phyloP scores from a whole-genome alignment of 495 filamentous ascomycete species.

The Chlorociboria aeruginascens region DNA sequence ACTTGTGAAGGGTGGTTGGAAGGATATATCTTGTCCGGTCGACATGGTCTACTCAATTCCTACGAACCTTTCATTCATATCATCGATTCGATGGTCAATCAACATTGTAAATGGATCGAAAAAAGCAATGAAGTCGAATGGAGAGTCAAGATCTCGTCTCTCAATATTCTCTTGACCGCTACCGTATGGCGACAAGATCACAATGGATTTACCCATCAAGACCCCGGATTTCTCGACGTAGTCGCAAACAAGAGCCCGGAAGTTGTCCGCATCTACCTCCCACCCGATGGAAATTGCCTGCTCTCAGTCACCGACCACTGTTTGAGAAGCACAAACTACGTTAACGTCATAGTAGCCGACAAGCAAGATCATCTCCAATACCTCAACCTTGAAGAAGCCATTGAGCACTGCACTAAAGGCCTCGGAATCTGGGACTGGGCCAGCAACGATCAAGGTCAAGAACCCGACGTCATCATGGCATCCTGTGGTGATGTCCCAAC shows the following conservation, averaged over 20 bases:
- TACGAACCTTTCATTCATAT: conserved; percentile 73
- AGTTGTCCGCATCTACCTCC: conserved; percentile 66
- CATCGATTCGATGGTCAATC: conserved; percentile 70
- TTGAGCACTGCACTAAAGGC: conserved; percentile 61
- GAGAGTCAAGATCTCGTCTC: conserved; percentile 51
- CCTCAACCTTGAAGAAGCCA: conserved; percentile 52
- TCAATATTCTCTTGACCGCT: conserved; percentile 64
- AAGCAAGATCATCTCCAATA: conserved; percentile 67
- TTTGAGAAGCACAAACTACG: conserved; percentile 56
- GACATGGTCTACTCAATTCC: conserved; percentile 61
- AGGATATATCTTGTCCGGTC: conserved; percentile 57
- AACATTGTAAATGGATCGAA: conserved; percentile 73
- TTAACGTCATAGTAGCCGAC: conserved; percentile 65
- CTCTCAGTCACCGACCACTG: conserved; percentile 59
- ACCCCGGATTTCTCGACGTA: conserved; percentile 65
- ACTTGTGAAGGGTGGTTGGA: conserved; percentile 69
- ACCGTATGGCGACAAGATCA: conserved; percentile 72
- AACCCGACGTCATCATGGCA: conserved; percentile 61
- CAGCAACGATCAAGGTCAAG: conserved; percentile 42
- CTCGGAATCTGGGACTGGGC: conserved; percentile 48
- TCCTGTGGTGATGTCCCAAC: conserved; percentile 59
- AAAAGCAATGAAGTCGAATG: conserved; percentile 63
- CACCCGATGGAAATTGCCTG: conserved; percentile 62
- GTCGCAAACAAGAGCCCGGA: conserved; percentile 64
- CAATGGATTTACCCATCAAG: conserved; percentile 71